Percentiles rank a stretch among this genome's conserved stretches.
These are phyloP conservation scores for Streptanthus diversifolius DNA, from an alignment of 345 rosid species.

Conservation along the genomic window DNA sequence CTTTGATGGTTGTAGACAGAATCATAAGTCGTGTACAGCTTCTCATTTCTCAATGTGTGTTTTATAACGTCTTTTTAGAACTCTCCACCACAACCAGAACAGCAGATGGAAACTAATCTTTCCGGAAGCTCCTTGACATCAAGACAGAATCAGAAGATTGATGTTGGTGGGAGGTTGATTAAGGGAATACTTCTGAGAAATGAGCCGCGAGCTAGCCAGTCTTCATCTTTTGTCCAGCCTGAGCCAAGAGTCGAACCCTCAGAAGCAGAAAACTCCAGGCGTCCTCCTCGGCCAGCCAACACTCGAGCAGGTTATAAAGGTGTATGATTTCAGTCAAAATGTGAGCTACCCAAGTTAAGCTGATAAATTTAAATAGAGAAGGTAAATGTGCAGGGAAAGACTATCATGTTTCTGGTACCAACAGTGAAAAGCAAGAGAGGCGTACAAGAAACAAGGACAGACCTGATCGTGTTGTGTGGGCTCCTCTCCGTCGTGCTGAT, in stretches of 20 bases:
- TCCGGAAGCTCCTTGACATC: constrained; percentile 34
- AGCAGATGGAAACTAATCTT: constrained; percentile 34
- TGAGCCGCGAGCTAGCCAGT: constrained; percentile 35
- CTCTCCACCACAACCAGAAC: constrained; percentile 29
- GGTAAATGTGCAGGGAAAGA: constrained; percentile 49
- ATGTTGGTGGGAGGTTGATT: constrained; percentile 50
- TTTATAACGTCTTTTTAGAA: constrained; percentile 33
- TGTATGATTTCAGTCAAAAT: constrained; percentile 25
- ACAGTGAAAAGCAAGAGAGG: constrained; percentile 50
- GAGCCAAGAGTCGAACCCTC: constrained; percentile 40
- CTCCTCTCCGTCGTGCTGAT: constrained; percentile 61
- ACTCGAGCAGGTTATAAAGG: constrained; percentile 29
- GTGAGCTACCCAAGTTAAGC: constrained; percentile 3
- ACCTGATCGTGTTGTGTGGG: constrained; percentile 68
- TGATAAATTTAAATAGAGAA: constrained; percentile 24
- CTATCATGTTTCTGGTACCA: constrained; percentile 37
- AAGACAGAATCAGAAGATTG: constrained; percentile 43
- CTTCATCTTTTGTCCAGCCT: constrained; percentile 35
- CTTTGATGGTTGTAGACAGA: neutral
- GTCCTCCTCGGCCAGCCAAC: constrained; percentile 37
- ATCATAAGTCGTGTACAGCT: neutral
- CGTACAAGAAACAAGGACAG: constrained; percentile 58
- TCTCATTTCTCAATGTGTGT: neutral
- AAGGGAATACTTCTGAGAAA: constrained; percentile 46
- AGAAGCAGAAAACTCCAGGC: constrained; percentile 39